Conservation (phyloP, 2,329 filamentous ascomycete species). For the Raffaelea albimanens region DNA sequence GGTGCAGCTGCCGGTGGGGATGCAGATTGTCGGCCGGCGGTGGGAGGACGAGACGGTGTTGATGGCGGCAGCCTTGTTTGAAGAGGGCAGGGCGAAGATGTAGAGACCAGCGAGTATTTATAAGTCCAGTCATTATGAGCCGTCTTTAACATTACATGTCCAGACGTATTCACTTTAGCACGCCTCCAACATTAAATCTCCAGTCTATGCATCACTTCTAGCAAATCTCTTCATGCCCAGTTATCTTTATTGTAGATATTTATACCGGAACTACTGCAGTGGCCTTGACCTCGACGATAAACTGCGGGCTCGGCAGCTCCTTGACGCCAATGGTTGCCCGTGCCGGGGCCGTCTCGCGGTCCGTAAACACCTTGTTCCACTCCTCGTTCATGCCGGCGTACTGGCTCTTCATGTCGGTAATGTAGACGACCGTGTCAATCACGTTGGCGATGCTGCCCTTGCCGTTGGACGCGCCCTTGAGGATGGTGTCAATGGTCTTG, state of each 20-base stretch:
- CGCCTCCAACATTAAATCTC: no score
- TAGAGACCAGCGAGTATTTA: no score
- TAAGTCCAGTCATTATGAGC: no score
- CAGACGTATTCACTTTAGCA: no score
- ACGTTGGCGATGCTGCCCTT: slow-evolving; percentile 26
- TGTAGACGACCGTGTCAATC: slow-evolving; percentile 29
- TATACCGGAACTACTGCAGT: slow-evolving; percentile 14
- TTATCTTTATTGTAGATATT: no score
- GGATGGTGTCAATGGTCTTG: slow-evolving; percentile 25
- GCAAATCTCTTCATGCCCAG: no score
- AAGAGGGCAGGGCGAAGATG: slow-evolving; percentile 6
- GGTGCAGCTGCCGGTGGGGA: slow-evolving; percentile 19
- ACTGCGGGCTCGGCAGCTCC: slow-evolving; percentile 21
- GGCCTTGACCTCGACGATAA: slow-evolving; percentile 24
- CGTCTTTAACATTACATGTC: no score
- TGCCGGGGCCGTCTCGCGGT: slow-evolving; percentile 26
- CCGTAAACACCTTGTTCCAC: slow-evolving; percentile 33
- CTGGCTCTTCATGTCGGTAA: slow-evolving; percentile 29
- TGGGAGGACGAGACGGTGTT: slow-evolving; percentile 19
- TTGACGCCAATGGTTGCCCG: slow-evolving; percentile 22
- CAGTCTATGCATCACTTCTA: no score
- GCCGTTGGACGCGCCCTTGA: slow-evolving; percentile 25
- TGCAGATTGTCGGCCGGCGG: slow-evolving; percentile 21
- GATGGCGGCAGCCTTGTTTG: slow-evolving; percentile 19
- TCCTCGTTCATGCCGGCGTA: slow-evolving; percentile 35